phyloP scores from a whole-genome alignment of 768 basidiomycete genomes.

The Lactifluus hygrophoroides region DNA sequence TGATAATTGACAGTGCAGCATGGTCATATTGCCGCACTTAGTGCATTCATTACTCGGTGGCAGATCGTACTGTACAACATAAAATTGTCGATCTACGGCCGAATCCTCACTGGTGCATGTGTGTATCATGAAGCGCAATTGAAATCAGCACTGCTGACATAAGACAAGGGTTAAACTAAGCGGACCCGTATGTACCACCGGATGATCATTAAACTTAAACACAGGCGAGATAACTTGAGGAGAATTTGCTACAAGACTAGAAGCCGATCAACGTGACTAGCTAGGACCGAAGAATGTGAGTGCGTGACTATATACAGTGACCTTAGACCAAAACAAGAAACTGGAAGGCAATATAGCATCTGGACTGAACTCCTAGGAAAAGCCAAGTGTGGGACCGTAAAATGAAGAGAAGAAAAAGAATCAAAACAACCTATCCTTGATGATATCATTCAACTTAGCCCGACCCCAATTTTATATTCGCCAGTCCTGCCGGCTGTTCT shows the following conservation, averaged over 20 bases:
- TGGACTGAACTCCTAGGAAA: slow-evolving; percentile 1
- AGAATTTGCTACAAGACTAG: not conserved
- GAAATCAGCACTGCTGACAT: not conserved
- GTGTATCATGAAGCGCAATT: too few species aligned
- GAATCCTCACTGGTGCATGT: too few species aligned
- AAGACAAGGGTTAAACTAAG: not conserved
- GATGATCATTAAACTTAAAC: not conserved
- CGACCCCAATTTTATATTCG: not conserved
- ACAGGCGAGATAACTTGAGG: not conserved
- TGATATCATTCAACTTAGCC: not conserved
- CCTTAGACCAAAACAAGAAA: slow-evolving; percentile 1
- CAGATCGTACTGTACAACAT: too few species aligned
- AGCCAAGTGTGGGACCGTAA: not conserved
- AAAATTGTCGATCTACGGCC: not conserved
- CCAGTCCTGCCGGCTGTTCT: not conserved
- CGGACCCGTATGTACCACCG: not conserved
- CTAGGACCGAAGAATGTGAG: not conserved
- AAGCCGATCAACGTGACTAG: not conserved
- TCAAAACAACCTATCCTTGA: not conserved
- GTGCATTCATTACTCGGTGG: too few species aligned
- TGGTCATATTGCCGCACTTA: too few species aligned
- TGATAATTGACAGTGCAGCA: not conserved
- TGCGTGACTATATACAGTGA: slow-evolving; percentile 8
- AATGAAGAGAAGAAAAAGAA: not conserved
- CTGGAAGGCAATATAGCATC: slow-evolving; percentile 4